Base-by-base conservation (phyloP, 1,284 basidiomycete species). In the Pseudozyma sp. region DNA sequence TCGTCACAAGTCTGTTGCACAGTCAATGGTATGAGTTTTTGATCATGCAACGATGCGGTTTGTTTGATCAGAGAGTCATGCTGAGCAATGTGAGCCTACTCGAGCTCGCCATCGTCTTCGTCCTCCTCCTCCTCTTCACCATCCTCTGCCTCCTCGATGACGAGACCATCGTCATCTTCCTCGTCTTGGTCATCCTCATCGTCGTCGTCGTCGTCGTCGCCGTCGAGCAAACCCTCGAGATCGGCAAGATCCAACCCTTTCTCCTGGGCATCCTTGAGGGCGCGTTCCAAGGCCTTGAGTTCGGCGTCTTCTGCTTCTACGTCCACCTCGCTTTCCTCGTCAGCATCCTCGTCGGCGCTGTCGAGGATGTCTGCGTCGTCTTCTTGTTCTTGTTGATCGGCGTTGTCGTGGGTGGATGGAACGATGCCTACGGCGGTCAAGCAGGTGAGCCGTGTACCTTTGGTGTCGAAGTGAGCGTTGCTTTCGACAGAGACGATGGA, bases 401-500 rank as follows among this genome's bases (percentile, higher is more conserved):
- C 56, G 3, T 11, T 37, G 24, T 43, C 55, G n/a, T 43, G 56
- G 39, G 46, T 40, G 7, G 29, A 31, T 5, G 58, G 50, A 9
- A 46, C 43, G 0, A 73, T 71, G n/a, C 79, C 79, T 4, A 79
- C 80, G 13, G 77, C 68, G 29, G 77, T 78, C 43, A 84, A 59
- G 44, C 80, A 81, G 1, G 81, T 84, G 31, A 84, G 64, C 2
- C 82, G 75, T 24, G 81, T 77, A 7, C 79, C 77, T 24, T 78
- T 77, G 30, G 82, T 84, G 50, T 81, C 73, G 51, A 77, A 80
- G 31, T 45, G 16, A 9, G 71, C 81, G 30, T 73, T 51, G 35
- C 77, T 50, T 31, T 75, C 50, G 7, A 79, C 51, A 13, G 67
- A 64, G 7, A 50, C 48, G 39, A 72, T 42, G 4, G 48, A 17